Evolutionary conservation across 106 monocot species (phyloP), one percentile per base, ranked within the genome.

Genomic region (Cymbidium sinense): DNA sequence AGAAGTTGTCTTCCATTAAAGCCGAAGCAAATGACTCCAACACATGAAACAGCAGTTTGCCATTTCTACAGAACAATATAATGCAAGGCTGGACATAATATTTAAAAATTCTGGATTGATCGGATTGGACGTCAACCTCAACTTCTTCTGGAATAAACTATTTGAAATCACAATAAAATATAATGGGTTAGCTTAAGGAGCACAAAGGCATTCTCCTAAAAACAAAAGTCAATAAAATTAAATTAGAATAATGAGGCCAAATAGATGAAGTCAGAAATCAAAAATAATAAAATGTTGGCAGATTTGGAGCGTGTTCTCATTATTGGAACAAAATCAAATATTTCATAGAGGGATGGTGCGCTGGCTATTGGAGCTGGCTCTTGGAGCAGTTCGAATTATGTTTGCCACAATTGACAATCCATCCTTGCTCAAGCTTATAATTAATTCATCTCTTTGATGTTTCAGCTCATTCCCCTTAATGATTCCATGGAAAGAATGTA

Each of bases 71-170:
- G 80, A 93, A 87, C 34, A 90, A 67, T 76, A 77, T 54, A 6
- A 93, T 70, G 71, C 93, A 93, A 27, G 93, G 90, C 58, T 77
- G 80, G 18, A 88, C 9, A 73, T 84, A 86, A 73, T 88, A 86
- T 39, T 81, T 67, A 76, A 86, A 84, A 69, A 43, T 76, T 50
- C 31, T 29, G 17, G 62, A 82, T 30, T 55, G 25, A 74, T 85
- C 79, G 43, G 61, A 74, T 77, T 84, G 65, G 79, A 50, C n/a
- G 44, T 20, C 61, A 30, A 20, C 30, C 10, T 81, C 79, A 78
- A 75, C 43, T 64, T 78, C 71, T 62, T 78, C 70, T 28, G 84
- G 80, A 55, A 88, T 35, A 69, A 76, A 76, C 89, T 93, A 85
- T 52, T 28, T 50, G 7, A 36, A 37, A 39, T 31, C 19, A 51